Base-by-base conservation (phyloP, 371 early-diverging fungal genomes). In the Cokeromyces recurvatus region DNA sequence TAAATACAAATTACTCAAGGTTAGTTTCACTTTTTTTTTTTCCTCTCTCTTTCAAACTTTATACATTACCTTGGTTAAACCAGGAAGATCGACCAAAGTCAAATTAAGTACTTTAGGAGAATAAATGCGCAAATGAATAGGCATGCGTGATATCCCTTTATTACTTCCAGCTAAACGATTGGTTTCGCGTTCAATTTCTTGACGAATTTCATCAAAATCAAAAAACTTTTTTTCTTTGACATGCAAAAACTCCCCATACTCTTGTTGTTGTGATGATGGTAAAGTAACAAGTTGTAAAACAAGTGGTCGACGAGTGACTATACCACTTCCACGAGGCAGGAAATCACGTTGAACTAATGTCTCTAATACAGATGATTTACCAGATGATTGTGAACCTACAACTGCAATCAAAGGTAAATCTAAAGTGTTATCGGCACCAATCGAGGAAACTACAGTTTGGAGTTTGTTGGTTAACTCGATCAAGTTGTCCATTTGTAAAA, bases 21-120 rank as follows among this genome's bases (percentile, higher is more conserved):
- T 15, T 38, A 27, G 35, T 14, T n/a, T 5, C 29, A 5, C 29
- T 29, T 29, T 29, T 29, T 29, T 29, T 29, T 29, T 11, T 29
- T 29, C 5, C 29, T 38, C n/a, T 29, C 11, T 29, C 11, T 29
- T 29, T 29, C 29, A 8, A 8, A 29, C 29, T 38, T n/a, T 17
- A 19, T 16, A 9, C 43, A 37, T 36, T 72, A 84, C 87, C 82
- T 92, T 92, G 48, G 92, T 90, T 40, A 97, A 67, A 15, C 97
- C 97, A 6, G 97, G 97, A 42, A 97, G 69, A 74, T 97, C 97
- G 16, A 95, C 91, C 21, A 97, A 68, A 6, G 95, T 97, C 45
- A 97, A 60, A 41, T 87, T 92, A 29, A 95, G 77, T n/a, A 93
- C 92, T 32, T 88, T 85, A 22, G 86, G 78, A 2, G 90, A 90